Evolutionary conservation across 139 green algal genomes (phyloP).

Genomic region (Zygnema cylindricum): DNA sequence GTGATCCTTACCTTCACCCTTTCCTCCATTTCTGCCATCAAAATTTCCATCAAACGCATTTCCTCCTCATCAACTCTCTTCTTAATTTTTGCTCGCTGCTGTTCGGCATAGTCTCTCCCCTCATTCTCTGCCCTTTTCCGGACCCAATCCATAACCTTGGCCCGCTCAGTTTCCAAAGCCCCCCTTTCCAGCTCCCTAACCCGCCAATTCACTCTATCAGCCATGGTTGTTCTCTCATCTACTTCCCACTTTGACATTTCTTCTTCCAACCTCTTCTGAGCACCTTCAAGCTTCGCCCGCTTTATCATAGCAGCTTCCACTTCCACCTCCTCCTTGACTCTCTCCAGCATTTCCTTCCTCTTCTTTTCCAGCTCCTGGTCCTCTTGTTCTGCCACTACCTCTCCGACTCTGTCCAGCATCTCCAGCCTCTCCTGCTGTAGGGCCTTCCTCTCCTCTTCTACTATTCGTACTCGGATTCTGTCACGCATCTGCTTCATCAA

Average conservation of each 20-base stretch:
- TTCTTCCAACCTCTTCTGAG: not conserved
- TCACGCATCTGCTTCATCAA: slow-evolving; percentile 25
- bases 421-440: slow-evolving; percentile 19
- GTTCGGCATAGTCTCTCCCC: not conserved
- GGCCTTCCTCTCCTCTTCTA: slow-evolving; percentile 2
- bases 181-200: not conserved
- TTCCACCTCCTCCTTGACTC: not conserved
- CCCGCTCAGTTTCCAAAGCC: not conserved
- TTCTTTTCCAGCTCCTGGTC: slow-evolving; percentile 3
- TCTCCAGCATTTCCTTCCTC: not conserved
- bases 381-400: slow-evolving; percentile 11
- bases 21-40: not conserved
- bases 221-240: not conserved
- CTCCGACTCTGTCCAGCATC: slow-evolving; percentile 4
- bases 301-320: not conserved
- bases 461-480: not conserved
- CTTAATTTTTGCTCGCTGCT: not conserved
- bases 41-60: not conserved
- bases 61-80: slow-evolving; percentile 9
- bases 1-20: not conserved
- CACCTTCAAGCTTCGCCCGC: not conserved
- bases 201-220: not conserved
- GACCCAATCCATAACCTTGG: slow-evolving; percentile 9
- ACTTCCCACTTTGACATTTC: not conserved
- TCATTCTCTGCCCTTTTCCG: not conserved